These are phyloP conservation scores for Penstemon eatonii DNA, from an alignment of 257 asterid species.

Conservation along the genomic window DNA sequence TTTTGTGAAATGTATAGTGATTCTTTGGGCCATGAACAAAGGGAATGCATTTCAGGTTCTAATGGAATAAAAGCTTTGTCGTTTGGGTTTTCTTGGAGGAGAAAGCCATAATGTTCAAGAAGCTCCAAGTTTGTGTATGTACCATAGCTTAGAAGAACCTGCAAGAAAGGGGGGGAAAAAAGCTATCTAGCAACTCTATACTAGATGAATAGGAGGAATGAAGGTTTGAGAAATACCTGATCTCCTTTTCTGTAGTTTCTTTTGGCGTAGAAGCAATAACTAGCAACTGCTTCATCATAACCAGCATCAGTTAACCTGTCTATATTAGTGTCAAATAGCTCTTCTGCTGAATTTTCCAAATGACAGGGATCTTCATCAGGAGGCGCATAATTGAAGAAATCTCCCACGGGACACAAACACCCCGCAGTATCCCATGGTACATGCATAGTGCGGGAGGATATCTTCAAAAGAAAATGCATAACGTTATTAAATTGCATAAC, in stretches of 20 bases:
- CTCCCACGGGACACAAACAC: constrained; percentile 91
- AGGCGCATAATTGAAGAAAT: constrained; percentile 85
- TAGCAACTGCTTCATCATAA: constrained; percentile 50
- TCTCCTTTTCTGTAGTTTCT: constrained; percentile 73
- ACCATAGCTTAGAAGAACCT: constrained; percentile 97
- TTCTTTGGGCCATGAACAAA: constrained; percentile 72
- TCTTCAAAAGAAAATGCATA: constrained; percentile 42
- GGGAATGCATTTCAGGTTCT: constrained; percentile 63
- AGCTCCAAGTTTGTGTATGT: constrained; percentile 91
- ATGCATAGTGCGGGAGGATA: constrained; percentile 95
- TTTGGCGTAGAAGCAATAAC: constrained; percentile 81
- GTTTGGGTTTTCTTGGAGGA: constrained; percentile 69
- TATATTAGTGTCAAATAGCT: constrained; percentile 28
- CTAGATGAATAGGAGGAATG: constrained; percentile 2
- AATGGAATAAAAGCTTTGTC: constrained; percentile 73
- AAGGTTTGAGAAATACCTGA: constrained; percentile 54
- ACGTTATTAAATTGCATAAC: neutral
- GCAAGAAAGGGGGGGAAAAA: constrained; percentile 16
- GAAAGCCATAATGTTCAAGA: constrained; percentile 89
- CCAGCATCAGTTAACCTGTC: constrained; percentile 77
- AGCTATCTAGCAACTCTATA: constrained; percentile 6
- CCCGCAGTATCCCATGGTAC: constrained; percentile 88
- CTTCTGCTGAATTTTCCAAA: constrained; percentile 28
- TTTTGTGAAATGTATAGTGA: constrained; percentile 61
- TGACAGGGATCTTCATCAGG: constrained; percentile 56